Evolutionary conservation across 2,329 filamentous ascomycete species (phyloP).

Genomic region (Podosphaera aphanis): DNA sequence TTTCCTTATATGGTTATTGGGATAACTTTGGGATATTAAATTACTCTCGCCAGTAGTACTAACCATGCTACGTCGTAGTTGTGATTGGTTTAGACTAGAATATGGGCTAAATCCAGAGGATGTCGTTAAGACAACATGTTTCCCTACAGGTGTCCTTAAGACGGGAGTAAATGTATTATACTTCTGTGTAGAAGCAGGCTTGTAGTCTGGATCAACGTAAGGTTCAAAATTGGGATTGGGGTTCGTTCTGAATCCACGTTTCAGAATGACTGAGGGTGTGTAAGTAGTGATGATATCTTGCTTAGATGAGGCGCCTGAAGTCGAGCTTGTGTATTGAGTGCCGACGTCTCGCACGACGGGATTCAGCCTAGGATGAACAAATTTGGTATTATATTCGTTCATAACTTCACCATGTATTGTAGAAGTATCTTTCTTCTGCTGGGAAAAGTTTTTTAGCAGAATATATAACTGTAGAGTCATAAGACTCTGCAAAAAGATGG

Average conservation of each 20-base stretch:
- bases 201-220: conserved; percentile 45
- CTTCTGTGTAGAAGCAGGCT: conserved; percentile 12
- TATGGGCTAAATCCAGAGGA: conserved; percentile 15
- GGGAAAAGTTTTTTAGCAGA: conserved; percentile 50
- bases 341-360: conserved; percentile 55
- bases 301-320: not conserved
- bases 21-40: conserved; percentile 57
- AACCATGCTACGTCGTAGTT: conserved; percentile 22
- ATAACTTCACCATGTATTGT: conserved; percentile 81
- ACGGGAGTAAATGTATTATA: conserved; percentile 17
- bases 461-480: conserved; percentile 57
- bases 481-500: conserved; percentile 47
- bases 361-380: conserved; percentile 72
- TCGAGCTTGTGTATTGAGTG: conserved; percentile 36
- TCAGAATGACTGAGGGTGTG: conserved; percentile 30
- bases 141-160: conserved; percentile 16
- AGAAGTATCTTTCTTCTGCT: conserved; percentile 63
- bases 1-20: conserved; percentile 65
- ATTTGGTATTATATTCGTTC: conserved; percentile 90
- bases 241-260: conserved; percentile 55
- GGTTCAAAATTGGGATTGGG: conserved; percentile 61
- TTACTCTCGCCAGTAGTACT: conserved; percentile 34
- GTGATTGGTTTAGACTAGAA: conserved; percentile 28
- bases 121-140: conserved; percentile 18
- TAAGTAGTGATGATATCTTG: not conserved